These are phyloP conservation scores for Populus simonii DNA, from an alignment of 345 rosid species.

Conservation along the genomic window DNA sequence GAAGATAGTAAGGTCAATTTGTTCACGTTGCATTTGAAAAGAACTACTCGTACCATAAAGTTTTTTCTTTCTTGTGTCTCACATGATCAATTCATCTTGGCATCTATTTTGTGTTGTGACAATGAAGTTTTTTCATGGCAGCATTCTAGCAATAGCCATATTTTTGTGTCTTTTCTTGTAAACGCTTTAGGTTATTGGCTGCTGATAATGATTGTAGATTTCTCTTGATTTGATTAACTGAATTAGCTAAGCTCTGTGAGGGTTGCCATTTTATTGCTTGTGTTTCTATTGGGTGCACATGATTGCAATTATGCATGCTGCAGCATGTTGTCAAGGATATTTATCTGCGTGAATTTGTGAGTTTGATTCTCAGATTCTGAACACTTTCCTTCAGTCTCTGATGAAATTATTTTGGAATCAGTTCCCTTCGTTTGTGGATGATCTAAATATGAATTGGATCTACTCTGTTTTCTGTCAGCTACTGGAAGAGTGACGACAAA, in stretches of 20 bases:
- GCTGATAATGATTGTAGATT: background rate
- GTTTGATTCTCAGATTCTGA: background rate
- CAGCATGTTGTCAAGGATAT: background rate
- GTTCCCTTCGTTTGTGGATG: background rate
- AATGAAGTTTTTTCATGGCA: background rate
- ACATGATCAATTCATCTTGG: background rate
- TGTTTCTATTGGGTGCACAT: background rate
- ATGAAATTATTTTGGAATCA: background rate
- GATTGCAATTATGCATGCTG: background rate
- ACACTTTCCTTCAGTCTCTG: background rate
- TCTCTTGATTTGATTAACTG: background rate
- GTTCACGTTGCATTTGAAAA: background rate
- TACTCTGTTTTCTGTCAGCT: slow-evolving; percentile 12
- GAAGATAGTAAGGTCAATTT: background rate
- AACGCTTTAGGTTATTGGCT: background rate
- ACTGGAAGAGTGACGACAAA: slow-evolving; percentile 32
- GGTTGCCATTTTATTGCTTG: background rate
- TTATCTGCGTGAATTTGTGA: background rate
- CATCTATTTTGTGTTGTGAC: background rate
- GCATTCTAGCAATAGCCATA: background rate
- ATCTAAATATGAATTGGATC: background rate
- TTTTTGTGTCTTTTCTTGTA: background rate
- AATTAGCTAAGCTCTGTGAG: background rate
- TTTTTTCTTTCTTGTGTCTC: background rate
- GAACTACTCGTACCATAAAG: background rate